These are phyloP conservation scores for Penicillium sp. DNA, from an alignment of 2,329 filamentous ascomycete genomes.

Conservation along the genomic window DNA sequence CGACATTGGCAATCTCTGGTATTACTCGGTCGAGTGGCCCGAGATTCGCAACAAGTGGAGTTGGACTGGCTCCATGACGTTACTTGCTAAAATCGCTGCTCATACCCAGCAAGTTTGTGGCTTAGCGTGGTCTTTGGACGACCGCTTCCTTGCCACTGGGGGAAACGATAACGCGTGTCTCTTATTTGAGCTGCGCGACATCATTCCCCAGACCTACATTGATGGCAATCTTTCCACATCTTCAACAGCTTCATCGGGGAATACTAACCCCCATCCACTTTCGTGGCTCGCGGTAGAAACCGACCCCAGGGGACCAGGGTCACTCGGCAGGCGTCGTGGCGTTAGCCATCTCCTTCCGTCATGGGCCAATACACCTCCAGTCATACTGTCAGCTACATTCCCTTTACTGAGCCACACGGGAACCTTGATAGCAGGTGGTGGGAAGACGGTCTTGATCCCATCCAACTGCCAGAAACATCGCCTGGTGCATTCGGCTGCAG, in stretches of 20 bases:
- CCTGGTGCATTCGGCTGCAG: conserved; percentile 76
- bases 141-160: conserved; percentile 73
- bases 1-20: conserved; percentile 73
- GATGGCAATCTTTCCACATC: conserved; percentile 9
- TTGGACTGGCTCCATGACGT: conserved; percentile 71
- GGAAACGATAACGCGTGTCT: conserved; percentile 89
- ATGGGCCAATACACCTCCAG: conserved; percentile 20
- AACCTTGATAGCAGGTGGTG: conserved; percentile 27
- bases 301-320: conserved; percentile 11
- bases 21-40: conserved; percentile 85
- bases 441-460: conserved; percentile 46
- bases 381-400: conserved; percentile 14
- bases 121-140: conserved; percentile 76
- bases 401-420: conserved; percentile 24
- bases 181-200: conserved; percentile 64
- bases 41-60: conserved; percentile 52
- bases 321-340: conserved; percentile 21
- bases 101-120: conserved; percentile 91
- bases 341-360: conserved; percentile 26
- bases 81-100: conserved; percentile 69
- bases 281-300: conserved; percentile 19
- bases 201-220: conserved; percentile 35
- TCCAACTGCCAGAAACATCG: conserved; percentile 60
- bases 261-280: conserved; percentile 16
- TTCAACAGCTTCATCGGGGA: conserved; percentile 8